Evolutionary conservation across 345 rosid genomes (phyloP).

Genomic region (Sonneratia caseolaris): DNA sequence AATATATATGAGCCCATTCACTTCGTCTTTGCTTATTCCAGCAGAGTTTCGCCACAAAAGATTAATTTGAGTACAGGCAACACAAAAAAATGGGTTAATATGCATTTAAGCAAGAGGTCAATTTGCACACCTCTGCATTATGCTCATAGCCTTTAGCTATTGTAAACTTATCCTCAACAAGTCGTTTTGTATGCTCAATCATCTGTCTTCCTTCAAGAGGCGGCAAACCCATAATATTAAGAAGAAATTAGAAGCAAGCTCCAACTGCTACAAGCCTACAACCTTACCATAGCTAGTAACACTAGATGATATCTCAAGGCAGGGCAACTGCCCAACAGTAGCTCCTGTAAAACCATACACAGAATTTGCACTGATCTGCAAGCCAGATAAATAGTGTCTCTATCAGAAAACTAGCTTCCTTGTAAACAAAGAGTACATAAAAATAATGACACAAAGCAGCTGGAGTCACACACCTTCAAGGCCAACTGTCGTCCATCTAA

Average conservation of each 20-base stretch:
- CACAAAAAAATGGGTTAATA: too few species aligned
- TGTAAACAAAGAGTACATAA: not conserved
- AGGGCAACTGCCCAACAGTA: slow-evolving; percentile 85
- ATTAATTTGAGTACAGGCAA: not conserved
- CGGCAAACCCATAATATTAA: slow-evolving; percentile 16
- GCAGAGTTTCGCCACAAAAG: not conserved
- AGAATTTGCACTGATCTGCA: slow-evolving; percentile 91
- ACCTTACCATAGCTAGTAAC: slow-evolving; percentile 96
- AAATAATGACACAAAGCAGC: not conserved
- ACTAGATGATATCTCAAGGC: slow-evolving; percentile 93
- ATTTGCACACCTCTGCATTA: slow-evolving; percentile 67
- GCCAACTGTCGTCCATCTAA: slow-evolving; percentile 96
- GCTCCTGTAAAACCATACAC: slow-evolving; percentile 99
- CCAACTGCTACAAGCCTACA: not conserved
- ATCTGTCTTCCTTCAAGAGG: slow-evolving; percentile 74
- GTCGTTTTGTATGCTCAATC: slow-evolving; percentile 93
- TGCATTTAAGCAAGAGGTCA: not conserved
- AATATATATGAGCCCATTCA: not conserved
- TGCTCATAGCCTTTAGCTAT: slow-evolving; percentile 60
- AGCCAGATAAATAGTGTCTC: not conserved
- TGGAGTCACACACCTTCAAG: slow-evolving; percentile 41
- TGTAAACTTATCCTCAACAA: slow-evolving; percentile 86
- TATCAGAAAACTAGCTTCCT: not conserved
- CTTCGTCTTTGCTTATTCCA: not conserved
- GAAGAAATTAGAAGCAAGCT: slow-evolving; percentile 5